Evolutionary conservation across 768 basidiomycete species (phyloP), one percentile per base, ranked within the genome.

Genomic region (Calocybe cyanea): DNA sequence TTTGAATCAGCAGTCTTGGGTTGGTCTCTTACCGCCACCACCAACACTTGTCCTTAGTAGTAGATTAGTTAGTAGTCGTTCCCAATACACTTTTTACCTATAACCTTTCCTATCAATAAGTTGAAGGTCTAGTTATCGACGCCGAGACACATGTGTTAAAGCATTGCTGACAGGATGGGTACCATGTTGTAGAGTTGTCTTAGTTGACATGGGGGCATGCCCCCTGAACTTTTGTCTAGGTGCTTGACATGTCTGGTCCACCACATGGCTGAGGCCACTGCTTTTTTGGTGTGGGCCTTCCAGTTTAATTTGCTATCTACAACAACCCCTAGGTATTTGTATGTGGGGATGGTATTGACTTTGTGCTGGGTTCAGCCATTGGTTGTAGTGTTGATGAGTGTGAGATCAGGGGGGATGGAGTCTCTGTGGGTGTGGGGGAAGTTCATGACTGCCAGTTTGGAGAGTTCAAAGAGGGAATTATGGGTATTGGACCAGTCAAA

Each of bases 401-500:
- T 15, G 4, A 48, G 41, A 15, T 42, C 34, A 4, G 39, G 39
- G 8, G 40, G 46, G 10, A 36, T 41, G 34, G 4, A 2, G 28
- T 42, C 41, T 1, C 11, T 10, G 41, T 2, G 17, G 25, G 41
- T 30, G 3, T 30, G 13, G 28, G 41, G 25, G 19, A 32, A 42
- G 41, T 42, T 42, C 28, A 42, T 42, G 3, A 42, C 15, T 2
- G 41, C 41, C 4, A 33, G 25, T 30, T 42, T 42, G 17, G 14
- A 7, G 14, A 42, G 41, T 14, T 65, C 64, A 38, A 65, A 69
- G 21, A 42, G 43, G 0, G 61, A 67, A 53, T 65, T 62, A 48
- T 66, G 65, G 0, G 38, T 28, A 1, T 9, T 10, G 1, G 54
- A 45, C 64, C 67, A 68, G 0, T 62, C 43, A 6, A 58, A 49